Evolutionary conservation across 805 yeast genomes (phyloP).

Genomic region (Wickerhamomyces xylosicus): DNA sequence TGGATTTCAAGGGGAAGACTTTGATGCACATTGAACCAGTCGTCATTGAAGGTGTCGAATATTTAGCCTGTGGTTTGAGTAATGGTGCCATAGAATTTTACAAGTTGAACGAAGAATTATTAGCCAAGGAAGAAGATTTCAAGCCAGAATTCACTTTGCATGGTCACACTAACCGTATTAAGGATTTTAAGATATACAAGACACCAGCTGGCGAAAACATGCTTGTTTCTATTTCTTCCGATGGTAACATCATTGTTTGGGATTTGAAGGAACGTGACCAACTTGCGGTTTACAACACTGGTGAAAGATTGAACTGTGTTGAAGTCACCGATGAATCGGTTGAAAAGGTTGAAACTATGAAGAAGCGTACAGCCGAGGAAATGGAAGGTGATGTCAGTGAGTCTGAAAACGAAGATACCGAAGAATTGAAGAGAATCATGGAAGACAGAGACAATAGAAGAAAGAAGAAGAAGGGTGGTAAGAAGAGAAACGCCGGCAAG

Average conservation of each 20-base stretch:
- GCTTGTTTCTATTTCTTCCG: slow-evolving; percentile 80
- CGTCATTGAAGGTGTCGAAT: slow-evolving; percentile 36
- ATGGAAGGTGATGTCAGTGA: slow-evolving; percentile 41
- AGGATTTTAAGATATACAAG: slow-evolving; percentile 52
- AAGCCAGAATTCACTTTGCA: slow-evolving; percentile 48
- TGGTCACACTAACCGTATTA: slow-evolving; percentile 83
- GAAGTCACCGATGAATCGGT: slow-evolving; percentile 65
- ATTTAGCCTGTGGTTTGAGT: slow-evolving; percentile 55
- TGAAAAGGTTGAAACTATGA: slow-evolving; percentile 65
- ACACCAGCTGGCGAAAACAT: slow-evolving; percentile 29
- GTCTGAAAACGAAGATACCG: slow-evolving; percentile 70
- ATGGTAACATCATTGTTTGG: slow-evolving; percentile 92
- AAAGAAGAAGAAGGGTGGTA: slow-evolving; percentile 29
- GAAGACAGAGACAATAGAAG: slow-evolving; percentile 24
- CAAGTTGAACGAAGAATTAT: slow-evolving; percentile 26
- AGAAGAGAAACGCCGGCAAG: slow-evolving; percentile 32
- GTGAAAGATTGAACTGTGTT: slow-evolving; percentile 86
- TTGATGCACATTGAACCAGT: slow-evolving; percentile 60
- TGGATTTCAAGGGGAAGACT: slow-evolving; percentile 38
- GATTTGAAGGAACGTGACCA: slow-evolving; percentile 60
- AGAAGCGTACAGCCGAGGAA: slow-evolving; percentile 32
- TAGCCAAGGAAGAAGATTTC: slow-evolving; percentile 19
- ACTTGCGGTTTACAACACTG: slow-evolving; percentile 82
- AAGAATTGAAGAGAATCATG: slow-evolving; percentile 50
- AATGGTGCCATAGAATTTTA: slow-evolving; percentile 63